A percentile compares a stretch with the other conserved stretches of the same genome.
phyloP scores from a whole-genome alignment of 116 monocot species.

The Cymodocea nodosa region DNA sequence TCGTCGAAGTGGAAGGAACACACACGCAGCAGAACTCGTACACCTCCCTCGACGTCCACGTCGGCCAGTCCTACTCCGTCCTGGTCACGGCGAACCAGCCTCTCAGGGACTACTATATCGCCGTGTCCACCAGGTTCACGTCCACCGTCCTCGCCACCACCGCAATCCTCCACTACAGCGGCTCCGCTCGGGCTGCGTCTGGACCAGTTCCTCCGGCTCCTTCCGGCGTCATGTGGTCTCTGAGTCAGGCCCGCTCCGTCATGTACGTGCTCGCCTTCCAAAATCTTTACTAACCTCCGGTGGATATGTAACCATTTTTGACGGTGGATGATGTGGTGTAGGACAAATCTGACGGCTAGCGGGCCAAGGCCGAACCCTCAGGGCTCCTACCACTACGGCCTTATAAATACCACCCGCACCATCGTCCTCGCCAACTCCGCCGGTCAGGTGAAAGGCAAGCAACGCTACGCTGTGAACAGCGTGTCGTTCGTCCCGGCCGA shows the following conservation, averaged over 20 bases:
- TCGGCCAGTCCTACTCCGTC: conserved; percentile 35
- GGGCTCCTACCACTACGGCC: conserved; percentile 36
- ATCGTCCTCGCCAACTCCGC: conserved; percentile 19
- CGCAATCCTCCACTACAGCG: conserved; percentile 16
- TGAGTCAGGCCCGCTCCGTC: conserved; percentile 33
- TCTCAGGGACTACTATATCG: conserved; percentile 16
- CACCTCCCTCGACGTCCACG: conserved; percentile 29
- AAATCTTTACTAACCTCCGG: too few relatives aligned
- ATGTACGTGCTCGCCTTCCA: conserved; percentile 7
- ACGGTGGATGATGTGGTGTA: neutral
- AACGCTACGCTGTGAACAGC: conserved; percentile 18
- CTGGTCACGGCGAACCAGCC: conserved; percentile 34
- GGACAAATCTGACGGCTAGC: conserved; percentile 7
- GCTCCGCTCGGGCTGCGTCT: neutral
- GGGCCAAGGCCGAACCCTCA: conserved; percentile 50
- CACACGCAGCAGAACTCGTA: conserved; percentile 28
- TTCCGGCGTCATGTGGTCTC: conserved; percentile 14
- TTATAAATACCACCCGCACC: conserved; percentile 27
- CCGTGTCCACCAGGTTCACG: conserved; percentile 17
- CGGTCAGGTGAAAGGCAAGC: neutral
- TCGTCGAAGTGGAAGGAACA: conserved; percentile 38
- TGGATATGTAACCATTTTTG: too few relatives aligned
- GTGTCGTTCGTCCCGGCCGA: conserved; percentile 21
- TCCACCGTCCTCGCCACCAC: neutral
- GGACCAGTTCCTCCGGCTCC: conserved; percentile 8